Evolutionary conservation across 208 protist species (phyloP).

Genomic region (Leptomonas seymouri): DNA sequence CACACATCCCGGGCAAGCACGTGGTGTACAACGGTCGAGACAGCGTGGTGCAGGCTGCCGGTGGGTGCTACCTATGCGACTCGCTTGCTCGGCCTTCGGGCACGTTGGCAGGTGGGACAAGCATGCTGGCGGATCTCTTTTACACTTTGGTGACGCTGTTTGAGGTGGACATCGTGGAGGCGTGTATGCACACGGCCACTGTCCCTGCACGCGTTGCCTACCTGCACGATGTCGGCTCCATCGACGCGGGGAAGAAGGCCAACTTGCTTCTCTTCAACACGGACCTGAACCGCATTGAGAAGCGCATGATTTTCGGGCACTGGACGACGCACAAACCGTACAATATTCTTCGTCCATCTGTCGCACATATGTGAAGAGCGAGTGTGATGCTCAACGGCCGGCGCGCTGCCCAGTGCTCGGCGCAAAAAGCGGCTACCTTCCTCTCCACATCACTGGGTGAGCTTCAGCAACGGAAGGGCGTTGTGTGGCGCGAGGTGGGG

Average conservation of each 20-base stretch:
- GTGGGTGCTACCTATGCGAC: constrained; percentile 68
- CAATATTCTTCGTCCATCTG: constrained; percentile 49
- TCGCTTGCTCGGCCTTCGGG: constrained; percentile 42
- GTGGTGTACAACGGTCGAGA: constrained; percentile 65
- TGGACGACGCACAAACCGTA: constrained; percentile 51
- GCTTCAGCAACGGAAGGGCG: neutral
- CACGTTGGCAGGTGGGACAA: constrained; percentile 66
- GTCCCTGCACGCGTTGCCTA: constrained; percentile 63
- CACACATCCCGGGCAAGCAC: constrained; percentile 53
- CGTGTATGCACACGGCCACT: constrained; percentile 59
- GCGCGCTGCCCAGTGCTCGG: neutral
- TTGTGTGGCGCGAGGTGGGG: neutral
- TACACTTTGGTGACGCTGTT: constrained; percentile 66
- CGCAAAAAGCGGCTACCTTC: no score
- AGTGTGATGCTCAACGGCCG: neutral
- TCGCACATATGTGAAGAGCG: constrained; percentile 50
- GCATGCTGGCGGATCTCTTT: constrained; percentile 66
- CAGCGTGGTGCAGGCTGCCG: constrained; percentile 56
- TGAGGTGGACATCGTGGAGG: constrained; percentile 49
- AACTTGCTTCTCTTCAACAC: constrained; percentile 68
- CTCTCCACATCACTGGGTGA: neutral
- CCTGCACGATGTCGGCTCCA: constrained; percentile 48
- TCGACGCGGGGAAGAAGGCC: constrained; percentile 51
- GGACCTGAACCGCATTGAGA: constrained; percentile 56
- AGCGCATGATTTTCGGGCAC: constrained; percentile 53